A percentile compares a stretch with the other conserved stretches of the same genome.
Evolutionary conservation across 108 stramenopile species (phyloP).

Genomic region (Mayamaea pseudoterrestris): DNA sequence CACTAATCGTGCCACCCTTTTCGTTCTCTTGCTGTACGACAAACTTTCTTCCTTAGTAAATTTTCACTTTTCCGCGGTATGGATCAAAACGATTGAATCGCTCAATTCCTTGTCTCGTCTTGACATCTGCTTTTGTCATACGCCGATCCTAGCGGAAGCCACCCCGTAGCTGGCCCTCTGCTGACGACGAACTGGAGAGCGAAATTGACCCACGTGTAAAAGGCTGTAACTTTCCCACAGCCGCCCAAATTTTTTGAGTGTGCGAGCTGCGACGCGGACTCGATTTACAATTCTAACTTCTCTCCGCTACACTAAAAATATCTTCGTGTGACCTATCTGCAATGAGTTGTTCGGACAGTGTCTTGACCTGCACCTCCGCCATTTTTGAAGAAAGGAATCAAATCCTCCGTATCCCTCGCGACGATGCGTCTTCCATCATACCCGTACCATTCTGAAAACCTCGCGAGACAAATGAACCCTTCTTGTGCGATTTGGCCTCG

Average conservation of each 20-base stretch:
- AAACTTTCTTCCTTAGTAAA: slow-evolving; percentile 52
- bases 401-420: slow-evolving; percentile 86
- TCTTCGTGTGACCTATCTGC: slow-evolving; percentile 87
- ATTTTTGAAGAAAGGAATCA: slow-evolving; percentile 72
- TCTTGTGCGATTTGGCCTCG: slow-evolving; percentile 81
- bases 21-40: slow-evolving; percentile 41
- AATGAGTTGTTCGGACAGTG: slow-evolving; percentile 67
- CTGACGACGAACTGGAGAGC: slow-evolving; percentile 31
- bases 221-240: slow-evolving; percentile 30
- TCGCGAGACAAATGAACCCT: slow-evolving; percentile 57
- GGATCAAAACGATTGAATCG: slow-evolving; percentile 54
- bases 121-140: slow-evolving; percentile 13
- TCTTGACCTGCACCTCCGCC: slow-evolving; percentile 63
- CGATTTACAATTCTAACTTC: slow-evolving; percentile 62
- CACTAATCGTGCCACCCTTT: slow-evolving; percentile 43
- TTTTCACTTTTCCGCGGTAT: slow-evolving; percentile 21
- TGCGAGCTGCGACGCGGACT: slow-evolving; percentile 54
- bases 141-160: slow-evolving; percentile 29
- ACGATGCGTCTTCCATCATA: slow-evolving; percentile 96
- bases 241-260: slow-evolving; percentile 47
- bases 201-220: slow-evolving; percentile 52
- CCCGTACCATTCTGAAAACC: slow-evolving; percentile 90
- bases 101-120: slow-evolving; percentile 13
- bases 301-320: slow-evolving; percentile 68
- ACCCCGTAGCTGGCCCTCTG: slow-evolving; percentile 31